Percentiles rank a stretch among this genome's conserved stretches.
Conservation (phyloP, 2,329 filamentous ascomycete species). For the Beauveria sp. region DNA sequence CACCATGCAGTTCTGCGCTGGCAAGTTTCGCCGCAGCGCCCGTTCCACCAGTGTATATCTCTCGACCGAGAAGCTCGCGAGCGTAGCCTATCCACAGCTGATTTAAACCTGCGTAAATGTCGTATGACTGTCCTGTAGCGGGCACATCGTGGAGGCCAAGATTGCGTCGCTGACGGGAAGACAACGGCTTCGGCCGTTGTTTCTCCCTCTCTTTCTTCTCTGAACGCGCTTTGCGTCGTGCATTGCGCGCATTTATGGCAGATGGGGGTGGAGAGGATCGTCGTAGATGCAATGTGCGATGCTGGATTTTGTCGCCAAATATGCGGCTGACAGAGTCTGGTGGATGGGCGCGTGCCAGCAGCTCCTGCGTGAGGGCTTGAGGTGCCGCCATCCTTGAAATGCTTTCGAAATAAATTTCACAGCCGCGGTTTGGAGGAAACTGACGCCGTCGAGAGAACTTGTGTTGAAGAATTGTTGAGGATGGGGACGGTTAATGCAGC, state of each 20-base stretch:
- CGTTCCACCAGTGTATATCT: constrained; percentile 47
- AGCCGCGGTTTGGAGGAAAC: background rate
- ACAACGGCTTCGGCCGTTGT: constrained; percentile 60
- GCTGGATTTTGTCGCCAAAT: constrained; percentile 74
- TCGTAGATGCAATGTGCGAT: constrained; percentile 71
- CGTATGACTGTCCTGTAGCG: constrained; percentile 53
- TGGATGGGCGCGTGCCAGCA: constrained; percentile 73
- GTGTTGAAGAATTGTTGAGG: constrained; percentile 9
- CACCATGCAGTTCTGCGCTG: constrained; percentile 87
- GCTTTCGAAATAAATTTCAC: background rate
- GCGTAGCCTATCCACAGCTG: constrained; percentile 79
- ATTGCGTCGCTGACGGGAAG: constrained; percentile 67
- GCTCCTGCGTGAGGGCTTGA: constrained; percentile 45
- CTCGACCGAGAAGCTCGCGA: constrained; percentile 65
- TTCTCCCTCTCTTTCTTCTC: constrained; percentile 39
- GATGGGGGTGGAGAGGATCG: constrained; percentile 61
- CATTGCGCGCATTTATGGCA: constrained; percentile 47
- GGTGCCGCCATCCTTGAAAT: constrained; percentile 11
- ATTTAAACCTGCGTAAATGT: constrained; percentile 70
- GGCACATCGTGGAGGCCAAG: constrained; percentile 70
- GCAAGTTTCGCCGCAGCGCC: constrained; percentile 65
- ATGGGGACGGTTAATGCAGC: background rate
- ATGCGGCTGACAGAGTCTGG: constrained; percentile 63
- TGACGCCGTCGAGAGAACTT: background rate
- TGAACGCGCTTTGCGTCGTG: constrained; percentile 41